Conservation (phyloP, 371 early-diverging fungal species). For the Fennellomyces sp. region DNA sequence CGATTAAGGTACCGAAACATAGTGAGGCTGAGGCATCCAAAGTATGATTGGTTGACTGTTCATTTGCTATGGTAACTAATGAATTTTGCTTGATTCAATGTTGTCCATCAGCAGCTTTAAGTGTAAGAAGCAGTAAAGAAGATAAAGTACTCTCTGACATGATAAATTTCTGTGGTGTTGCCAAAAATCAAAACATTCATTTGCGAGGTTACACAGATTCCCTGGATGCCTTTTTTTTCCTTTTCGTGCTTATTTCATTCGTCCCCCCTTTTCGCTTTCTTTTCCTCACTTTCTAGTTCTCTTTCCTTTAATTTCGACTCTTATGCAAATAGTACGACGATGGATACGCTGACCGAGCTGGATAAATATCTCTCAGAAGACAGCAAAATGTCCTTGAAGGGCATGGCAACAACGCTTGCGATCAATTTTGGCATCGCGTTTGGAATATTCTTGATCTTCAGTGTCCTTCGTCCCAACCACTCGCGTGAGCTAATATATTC, state of each 20-base stretch:
- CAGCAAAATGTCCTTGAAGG: slow-evolving; percentile 28
- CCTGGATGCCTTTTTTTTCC: neutral
- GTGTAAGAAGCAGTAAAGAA: too few species aligned
- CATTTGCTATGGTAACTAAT: neutral
- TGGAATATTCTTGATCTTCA: slow-evolving; percentile 44
- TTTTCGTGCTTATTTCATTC: neutral
- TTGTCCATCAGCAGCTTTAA: too few species aligned
- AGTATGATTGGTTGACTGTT: neutral
- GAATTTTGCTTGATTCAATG: neutral
- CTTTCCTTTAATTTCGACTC: neutral
- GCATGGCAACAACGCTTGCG: slow-evolving; percentile 50
- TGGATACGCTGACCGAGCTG: slow-evolving; percentile 10
- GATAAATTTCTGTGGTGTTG: neutral
- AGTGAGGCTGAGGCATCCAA: neutral
- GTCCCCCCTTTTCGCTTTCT: neutral
- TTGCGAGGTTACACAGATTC: slow-evolving; percentile 1
- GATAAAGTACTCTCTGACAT: too few species aligned
- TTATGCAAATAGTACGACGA: slow-evolving; percentile 5
- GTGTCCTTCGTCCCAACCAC: slow-evolving; percentile 52
- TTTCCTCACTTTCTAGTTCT: neutral
- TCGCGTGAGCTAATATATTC: slow-evolving; percentile 34
- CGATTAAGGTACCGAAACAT: neutral
- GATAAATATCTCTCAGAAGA: slow-evolving; percentile 16
- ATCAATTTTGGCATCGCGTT: slow-evolving; percentile 53
- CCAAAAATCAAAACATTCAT: neutral